A percentile compares a stretch with the other conserved stretches of the same genome.
Conservation (phyloP, 2,329 filamentous ascomycete species). For the Claviceps quebecensis region DNA sequence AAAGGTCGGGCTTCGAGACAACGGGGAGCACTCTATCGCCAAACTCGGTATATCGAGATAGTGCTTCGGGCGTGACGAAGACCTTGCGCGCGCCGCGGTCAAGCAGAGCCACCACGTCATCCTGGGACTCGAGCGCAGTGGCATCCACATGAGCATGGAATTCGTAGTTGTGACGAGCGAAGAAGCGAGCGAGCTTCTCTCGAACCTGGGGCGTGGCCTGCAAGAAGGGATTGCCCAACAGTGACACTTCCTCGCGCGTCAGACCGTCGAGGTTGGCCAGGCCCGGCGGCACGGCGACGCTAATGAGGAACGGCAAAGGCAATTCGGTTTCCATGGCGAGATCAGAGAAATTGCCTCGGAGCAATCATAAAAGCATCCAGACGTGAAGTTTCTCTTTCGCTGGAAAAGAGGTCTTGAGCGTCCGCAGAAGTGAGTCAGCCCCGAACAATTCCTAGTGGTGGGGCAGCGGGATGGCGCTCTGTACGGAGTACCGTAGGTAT, state of each 20-base stretch:
- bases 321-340: slow-evolving; percentile 48
- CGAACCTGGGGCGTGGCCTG: slow-evolving; percentile 35
- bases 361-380: background rate
- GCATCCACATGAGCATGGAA: slow-evolving; percentile 64
- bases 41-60: slow-evolving; percentile 43
- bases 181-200: slow-evolving; percentile 31
- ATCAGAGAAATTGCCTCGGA: background rate
- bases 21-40: slow-evolving; percentile 41
- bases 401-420: too few relatives aligned
- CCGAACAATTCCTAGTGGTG: too few relatives aligned
- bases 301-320: slow-evolving; percentile 48
- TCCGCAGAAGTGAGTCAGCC: too few relatives aligned
- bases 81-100: slow-evolving; percentile 75
- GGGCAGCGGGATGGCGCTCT: too few relatives aligned
- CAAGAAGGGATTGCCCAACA: slow-evolving; percentile 46
- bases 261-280: slow-evolving; percentile 38
- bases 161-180: slow-evolving; percentile 34
- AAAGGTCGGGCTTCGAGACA: slow-evolving; percentile 31
- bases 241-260: slow-evolving; percentile 40
- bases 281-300: slow-evolving; percentile 36
- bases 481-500: too few relatives aligned
- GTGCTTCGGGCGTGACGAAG: slow-evolving; percentile 61
- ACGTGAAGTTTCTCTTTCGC: too few relatives aligned
- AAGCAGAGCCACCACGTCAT: slow-evolving; percentile 67
- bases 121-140: slow-evolving; percentile 49